Conservation (phyloP, 2,329 filamentous ascomycete genomes). For the Xylariaceae sp. region DNA sequence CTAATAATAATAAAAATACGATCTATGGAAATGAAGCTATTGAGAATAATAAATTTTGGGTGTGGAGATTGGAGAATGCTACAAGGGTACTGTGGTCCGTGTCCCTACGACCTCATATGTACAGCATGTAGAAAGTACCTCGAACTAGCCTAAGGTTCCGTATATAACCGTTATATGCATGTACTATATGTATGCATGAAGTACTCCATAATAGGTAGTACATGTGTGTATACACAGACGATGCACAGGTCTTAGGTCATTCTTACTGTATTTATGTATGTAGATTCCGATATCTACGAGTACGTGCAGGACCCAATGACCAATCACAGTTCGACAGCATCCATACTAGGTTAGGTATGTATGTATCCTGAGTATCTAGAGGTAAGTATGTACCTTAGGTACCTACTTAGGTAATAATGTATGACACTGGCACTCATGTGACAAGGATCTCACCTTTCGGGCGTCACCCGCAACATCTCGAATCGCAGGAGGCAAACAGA, state of each 20-base stretch:
- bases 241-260: too few species aligned
- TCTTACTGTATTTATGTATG: too few species aligned
- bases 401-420: too few species aligned
- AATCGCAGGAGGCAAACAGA: conserved; percentile 7
- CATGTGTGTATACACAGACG: too few species aligned
- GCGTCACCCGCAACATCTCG: conserved; percentile 17
- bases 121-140: too few species aligned
- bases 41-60: conserved; percentile 11
- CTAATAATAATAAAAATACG: conserved; percentile 7
- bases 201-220: too few species aligned
- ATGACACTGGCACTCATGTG: conserved; percentile 15
- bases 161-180: neutral
- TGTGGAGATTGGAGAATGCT: conserved; percentile 4
- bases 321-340: neutral
- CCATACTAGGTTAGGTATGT: too few species aligned
- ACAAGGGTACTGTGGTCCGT: conserved; percentile 1
- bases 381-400: too few species aligned
- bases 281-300: too few species aligned
- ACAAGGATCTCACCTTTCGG: conserved; percentile 14
- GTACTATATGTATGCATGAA: too few species aligned
- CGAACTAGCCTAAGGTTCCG: too few species aligned
- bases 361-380: too few species aligned
- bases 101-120: neutral
- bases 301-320: neutral
- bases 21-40: neutral